phyloP scores from a whole-genome alignment of 805 yeast species.

The Schizosaccharomyces osmophilus region DNA sequence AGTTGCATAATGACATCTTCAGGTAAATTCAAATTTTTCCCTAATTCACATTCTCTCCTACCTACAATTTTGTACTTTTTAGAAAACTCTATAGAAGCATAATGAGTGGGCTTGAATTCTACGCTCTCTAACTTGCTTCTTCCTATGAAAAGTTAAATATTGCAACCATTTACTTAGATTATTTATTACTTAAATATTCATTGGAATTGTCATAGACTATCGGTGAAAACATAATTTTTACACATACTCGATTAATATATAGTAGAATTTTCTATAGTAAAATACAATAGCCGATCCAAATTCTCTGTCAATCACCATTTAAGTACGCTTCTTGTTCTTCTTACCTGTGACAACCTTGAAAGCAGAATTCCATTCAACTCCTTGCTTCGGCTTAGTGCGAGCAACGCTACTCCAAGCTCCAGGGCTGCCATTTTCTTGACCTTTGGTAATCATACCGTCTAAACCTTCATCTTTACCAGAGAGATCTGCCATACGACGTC shows the following conservation, averaged over 20 bases:
- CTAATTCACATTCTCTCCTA: neutral
- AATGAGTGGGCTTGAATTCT: no score
- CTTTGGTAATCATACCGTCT: constrained; percentile 13
- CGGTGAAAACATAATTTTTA: no score
- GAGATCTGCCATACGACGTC: constrained; percentile 53
- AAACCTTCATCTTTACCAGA: constrained; percentile 15
- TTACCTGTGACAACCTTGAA: constrained; percentile 44
- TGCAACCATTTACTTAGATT: no score
- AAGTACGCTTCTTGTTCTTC: constrained; percentile 19
- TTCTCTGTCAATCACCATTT: neutral
- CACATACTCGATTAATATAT: no score
- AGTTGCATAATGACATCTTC: neutral
- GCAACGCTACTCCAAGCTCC: constrained; percentile 18
- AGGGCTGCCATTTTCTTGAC: constrained; percentile 40
- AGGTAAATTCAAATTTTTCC: neutral
- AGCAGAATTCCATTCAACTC: constrained; percentile 18
- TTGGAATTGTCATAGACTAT: no score
- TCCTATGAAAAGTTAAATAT: no score
- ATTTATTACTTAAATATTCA: no score
- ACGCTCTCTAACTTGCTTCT: no score
- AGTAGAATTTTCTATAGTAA: no score
- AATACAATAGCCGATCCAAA: no score
- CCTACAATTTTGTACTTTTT: neutral
- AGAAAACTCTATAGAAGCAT: neutral
- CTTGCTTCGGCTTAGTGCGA: constrained; percentile 6